These are phyloP conservation scores for grape (Vitis vinifera) DNA, from an alignment of 164 flowering plant species.

Conservation along the genomic window ASM3070453v1 NC_081814.1:2881501-2882000, in stretches of 20 bases:
- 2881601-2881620: too few species aligned
- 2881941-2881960: conserved; percentile 21
- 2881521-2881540: conserved; percentile 17
- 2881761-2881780: conserved; percentile 10
- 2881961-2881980: conserved; percentile 17
- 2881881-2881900: too few species aligned
- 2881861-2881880: not conserved
- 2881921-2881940: conserved; percentile 46
- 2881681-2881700: conserved; percentile 2
- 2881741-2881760: conserved; percentile 20
- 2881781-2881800: not conserved
- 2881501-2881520: not conserved
- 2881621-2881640: not conserved
- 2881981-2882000: too few species aligned
- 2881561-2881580: not conserved
- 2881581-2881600: not conserved
- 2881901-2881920: too few species aligned
- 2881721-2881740: not conserved
- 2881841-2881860: not conserved
- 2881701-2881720: not conserved
- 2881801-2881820: not conserved
- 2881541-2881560: conserved; percentile 4
- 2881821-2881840: not conserved
- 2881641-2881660: not conserved
- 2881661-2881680: too few species aligned